Evolutionary conservation across 345 rosid genomes (phyloP).

Genomic region (Hibiscus trionum): DNA sequence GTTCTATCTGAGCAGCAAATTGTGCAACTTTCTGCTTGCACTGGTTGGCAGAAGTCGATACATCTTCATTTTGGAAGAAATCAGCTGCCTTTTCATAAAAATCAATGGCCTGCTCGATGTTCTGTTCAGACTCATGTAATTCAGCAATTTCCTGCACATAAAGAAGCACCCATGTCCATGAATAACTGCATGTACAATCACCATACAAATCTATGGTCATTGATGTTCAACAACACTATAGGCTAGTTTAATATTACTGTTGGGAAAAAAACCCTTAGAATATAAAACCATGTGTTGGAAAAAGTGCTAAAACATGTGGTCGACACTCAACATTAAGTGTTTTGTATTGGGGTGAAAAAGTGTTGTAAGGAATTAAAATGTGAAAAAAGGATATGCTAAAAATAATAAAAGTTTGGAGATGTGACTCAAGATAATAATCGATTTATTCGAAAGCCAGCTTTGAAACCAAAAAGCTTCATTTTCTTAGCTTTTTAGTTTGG

Average conservation of each 20-base stretch:
- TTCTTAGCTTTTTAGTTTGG: not conserved
- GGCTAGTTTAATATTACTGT: not conserved
- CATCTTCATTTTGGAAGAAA: slow-evolving; percentile 73
- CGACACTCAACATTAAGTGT: not conserved
- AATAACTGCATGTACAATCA: not conserved
- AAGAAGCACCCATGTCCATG: slow-evolving; percentile 1
- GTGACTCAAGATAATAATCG: not conserved
- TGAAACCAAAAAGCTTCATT: not conserved
- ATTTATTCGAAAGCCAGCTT: not conserved
- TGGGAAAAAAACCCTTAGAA: too few species aligned
- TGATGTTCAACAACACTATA: not conserved
- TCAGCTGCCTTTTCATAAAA: slow-evolving; percentile 80
- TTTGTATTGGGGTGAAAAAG: not conserved
- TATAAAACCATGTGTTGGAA: too few species aligned
- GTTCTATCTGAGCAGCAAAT: slow-evolving; percentile 82
- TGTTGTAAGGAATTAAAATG: not conserved
- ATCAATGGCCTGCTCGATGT: slow-evolving; percentile 50
- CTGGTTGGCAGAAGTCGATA: slow-evolving; percentile 90
- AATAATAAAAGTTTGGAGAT: not conserved
- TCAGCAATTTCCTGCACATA: slow-evolving; percentile 73
- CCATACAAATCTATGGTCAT: not conserved
- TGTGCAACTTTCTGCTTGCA: slow-evolving; percentile 97
- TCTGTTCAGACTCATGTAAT: slow-evolving; percentile 57
- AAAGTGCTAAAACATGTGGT: too few species aligned
- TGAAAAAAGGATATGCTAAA: not conserved